Evolutionary conservation across 208 protist species (phyloP).

Genomic region (Angomonas ambiguus): DNA sequence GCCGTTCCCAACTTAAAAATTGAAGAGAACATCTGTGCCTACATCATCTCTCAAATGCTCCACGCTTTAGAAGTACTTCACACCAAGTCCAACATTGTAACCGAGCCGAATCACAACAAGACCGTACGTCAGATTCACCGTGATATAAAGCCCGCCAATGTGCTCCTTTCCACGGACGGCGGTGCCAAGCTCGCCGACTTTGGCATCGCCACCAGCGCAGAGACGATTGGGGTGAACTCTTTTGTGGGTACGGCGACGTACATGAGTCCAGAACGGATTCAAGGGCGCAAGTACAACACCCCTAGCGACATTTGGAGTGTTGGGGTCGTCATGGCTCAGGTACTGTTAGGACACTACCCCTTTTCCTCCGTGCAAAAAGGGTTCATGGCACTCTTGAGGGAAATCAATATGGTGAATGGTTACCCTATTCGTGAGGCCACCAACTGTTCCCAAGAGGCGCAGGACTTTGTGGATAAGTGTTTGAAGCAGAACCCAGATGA

Average conservation of each 20-base stretch:
- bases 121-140: conserved; percentile 79
- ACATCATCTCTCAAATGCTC: conserved; percentile 75
- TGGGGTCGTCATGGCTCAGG: conserved; percentile 67
- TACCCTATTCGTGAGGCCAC: conserved; percentile 31
- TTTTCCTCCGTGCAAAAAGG: conserved; percentile 49
- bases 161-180: conserved; percentile 78
- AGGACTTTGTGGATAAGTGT: conserved; percentile 71
- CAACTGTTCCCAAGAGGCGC: conserved; percentile 52
- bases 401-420: conserved; percentile 66
- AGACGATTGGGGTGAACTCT: conserved; percentile 79
- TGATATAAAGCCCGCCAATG: conserved; percentile 85
- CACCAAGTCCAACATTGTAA: conserved; percentile 80
- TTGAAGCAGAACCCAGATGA: conserved; percentile 59
- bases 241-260: conserved; percentile 87
- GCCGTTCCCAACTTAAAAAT: conserved; percentile 29
- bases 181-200: conserved; percentile 83
- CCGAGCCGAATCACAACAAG: conserved; percentile 61
- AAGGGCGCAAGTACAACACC: conserved; percentile 67
- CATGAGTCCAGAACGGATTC: conserved; percentile 87
- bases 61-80: conserved; percentile 82
- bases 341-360: conserved; percentile 70
- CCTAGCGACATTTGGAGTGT: conserved; percentile 89
- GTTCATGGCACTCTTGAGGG: conserved; percentile 76
- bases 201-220: conserved; percentile 76
- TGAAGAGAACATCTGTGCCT: conserved; percentile 52